A percentile compares a stretch with the other conserved stretches of the same genome.
Conservation (phyloP, 768 basidiomycete species). For the Hygrocybe punicea region DNA sequence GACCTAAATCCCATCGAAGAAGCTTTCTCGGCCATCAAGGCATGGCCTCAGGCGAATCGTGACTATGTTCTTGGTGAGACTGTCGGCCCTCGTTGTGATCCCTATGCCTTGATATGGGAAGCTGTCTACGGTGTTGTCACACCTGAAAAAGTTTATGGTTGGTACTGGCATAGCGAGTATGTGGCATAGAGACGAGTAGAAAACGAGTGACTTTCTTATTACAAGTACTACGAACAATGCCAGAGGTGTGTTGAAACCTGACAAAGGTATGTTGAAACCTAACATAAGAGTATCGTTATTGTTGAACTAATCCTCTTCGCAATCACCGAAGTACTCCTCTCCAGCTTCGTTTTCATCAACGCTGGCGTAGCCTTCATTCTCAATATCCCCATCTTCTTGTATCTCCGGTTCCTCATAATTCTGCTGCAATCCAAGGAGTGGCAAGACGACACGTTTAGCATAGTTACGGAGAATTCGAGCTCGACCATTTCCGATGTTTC, state of each 20-base stretch:
- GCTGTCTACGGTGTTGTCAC: constrained; percentile 18
- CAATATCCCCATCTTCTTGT: no score
- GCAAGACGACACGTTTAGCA: no score
- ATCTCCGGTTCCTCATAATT: no score
- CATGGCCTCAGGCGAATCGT: constrained; percentile 10
- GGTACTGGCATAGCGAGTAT: constrained; percentile 20
- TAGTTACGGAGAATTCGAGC: no score
- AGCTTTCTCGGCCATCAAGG: constrained; percentile 26
- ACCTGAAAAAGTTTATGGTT: constrained; percentile 13
- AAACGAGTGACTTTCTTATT: not conserved
- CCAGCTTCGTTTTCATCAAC: no score
- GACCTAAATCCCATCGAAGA: constrained; percentile 11
- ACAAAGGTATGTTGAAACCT: no score
- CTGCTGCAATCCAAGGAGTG: no score
- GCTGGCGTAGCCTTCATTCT: no score
- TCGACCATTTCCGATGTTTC: not conserved
- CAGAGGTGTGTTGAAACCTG: not conserved
- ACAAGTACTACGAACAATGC: not conserved
- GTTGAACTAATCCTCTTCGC: no score
- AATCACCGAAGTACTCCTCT: no score
- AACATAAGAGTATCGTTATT: no score
- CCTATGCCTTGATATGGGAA: constrained; percentile 17
- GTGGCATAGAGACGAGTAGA: not conserved
- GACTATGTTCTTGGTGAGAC: constrained; percentile 5
- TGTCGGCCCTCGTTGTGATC: constrained; percentile 13